phyloP scores from a whole-genome alignment of 106 monocot genomes.

The Dendrobium nobile region DNA sequence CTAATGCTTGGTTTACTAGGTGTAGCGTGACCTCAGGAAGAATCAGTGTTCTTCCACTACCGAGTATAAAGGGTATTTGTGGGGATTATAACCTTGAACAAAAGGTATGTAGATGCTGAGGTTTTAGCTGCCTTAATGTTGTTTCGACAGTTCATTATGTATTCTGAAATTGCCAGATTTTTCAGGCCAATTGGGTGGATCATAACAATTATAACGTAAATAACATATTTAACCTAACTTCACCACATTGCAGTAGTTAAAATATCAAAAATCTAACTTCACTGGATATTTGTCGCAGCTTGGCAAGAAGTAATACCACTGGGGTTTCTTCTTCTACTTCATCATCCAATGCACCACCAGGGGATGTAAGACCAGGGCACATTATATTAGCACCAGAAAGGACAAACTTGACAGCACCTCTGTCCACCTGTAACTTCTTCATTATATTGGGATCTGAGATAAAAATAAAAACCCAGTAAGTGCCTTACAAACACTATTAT shows the following conservation, averaged over 20 bases:
- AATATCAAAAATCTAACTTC: background rate
- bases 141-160: background rate
- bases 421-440: conserved; percentile 96
- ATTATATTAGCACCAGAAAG: conserved; percentile 98
- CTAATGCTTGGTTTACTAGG: background rate
- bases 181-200: background rate
- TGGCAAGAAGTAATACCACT: conserved; percentile 44
- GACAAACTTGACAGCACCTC: conserved; percentile 93
- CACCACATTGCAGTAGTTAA: background rate
- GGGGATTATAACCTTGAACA: background rate
- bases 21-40: background rate
- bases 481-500: background rate
- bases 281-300: background rate
- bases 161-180: background rate
- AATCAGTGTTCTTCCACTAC: background rate
- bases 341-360: conserved; percentile 75
- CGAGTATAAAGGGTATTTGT: background rate
- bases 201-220: background rate
- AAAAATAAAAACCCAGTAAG: conserved; percentile 6
- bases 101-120: background rate
- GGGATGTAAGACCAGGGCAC: conserved; percentile 97
- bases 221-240: background rate
- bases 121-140: background rate
- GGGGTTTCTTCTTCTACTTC: conserved; percentile 71
- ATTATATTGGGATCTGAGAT: conserved; percentile 85